Base-by-base conservation (phyloP, 805 yeast genomes). In the Saturnispora ahearnii region DNA sequence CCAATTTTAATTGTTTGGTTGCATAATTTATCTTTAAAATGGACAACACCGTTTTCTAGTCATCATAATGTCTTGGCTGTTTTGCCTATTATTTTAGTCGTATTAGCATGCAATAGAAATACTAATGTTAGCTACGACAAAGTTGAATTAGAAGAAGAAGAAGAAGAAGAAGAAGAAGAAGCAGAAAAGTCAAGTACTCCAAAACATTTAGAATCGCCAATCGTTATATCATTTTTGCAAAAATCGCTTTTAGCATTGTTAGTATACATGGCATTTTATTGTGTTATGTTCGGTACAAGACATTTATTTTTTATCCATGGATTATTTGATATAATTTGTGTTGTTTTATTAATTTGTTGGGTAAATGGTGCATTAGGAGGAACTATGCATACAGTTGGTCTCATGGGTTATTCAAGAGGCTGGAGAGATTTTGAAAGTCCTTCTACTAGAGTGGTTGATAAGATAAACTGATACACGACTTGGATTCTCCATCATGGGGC, bases 221-320 rank as follows among this genome's bases (percentile, higher is more conserved):
- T 87, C 59, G 69, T 85, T 44, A 63, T 88, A 45, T 83, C 95
- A 0, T 76, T 87, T 15, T 66, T 82, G 9, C 96, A 96, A 0
- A 78, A 83, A 2, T 70, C 87, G 7, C 43, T 48, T 13, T 22
- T 48, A 13, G 52, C 65, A 3, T 57, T 79, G 12, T 58, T 83
- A 41, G 60, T 61, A 0, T 85, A 84, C 62, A 69, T 80, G 54
- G 72, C 78, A 1, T 60, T 77, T 36, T 88, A 85, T 65, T 68
- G 84, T 41, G 63, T 85, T 49, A 59, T 87, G 9, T 87, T 81
- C 65, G 96, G 96, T 2, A 73, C 84, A 5, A 76, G 90, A 60
- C 85, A 87, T 59, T 73, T 91, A n/a, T 90, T 78, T 64, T 87
- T 90, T 86, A 67, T 89, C 44, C 93, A 89, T 58, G 85, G 86